These are phyloP conservation scores for Eimeria praecox DNA, from an alignment of 169 alveolate species.

Conservation along the genomic window DNA sequence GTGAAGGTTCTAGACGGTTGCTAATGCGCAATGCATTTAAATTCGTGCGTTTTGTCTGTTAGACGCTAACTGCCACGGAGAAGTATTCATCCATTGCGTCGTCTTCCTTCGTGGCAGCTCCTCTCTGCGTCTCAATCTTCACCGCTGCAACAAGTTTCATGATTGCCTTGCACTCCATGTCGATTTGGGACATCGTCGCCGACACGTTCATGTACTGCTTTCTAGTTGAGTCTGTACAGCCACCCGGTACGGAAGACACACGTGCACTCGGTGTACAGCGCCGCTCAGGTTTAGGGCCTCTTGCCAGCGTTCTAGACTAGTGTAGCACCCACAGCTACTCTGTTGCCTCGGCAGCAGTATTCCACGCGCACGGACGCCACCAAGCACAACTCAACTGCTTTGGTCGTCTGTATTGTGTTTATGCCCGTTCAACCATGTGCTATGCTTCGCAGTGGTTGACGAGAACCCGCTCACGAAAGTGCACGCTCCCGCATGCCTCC, in stretches of 20 bases:
- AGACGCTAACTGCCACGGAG: constrained; percentile 80
- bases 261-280: not conserved
- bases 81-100: constrained; percentile 76
- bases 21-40: not conserved
- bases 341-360: not conserved
- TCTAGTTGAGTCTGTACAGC: constrained; percentile 78
- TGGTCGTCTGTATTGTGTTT: not conserved
- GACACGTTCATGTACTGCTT: constrained; percentile 83
- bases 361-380: not conserved
- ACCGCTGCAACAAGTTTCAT: constrained; percentile 43
- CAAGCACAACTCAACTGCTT: not conserved
- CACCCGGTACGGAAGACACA: constrained; percentile 62
- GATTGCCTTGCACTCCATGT: constrained; percentile 56
- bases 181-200: constrained; percentile 79
- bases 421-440: not conserved
- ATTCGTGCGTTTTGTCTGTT: not conserved
- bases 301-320: not conserved
- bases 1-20: not conserved
- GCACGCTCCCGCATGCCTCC: constrained; percentile 81
- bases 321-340: not conserved
- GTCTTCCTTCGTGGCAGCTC: constrained; percentile 76
- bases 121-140: constrained; percentile 79
- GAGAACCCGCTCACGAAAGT: constrained; percentile 82
- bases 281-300: not conserved
- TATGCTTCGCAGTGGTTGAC: constrained; percentile 74